Evolutionary conservation across 495 filamentous ascomycete species (phyloP).

Genomic region (Podospora pseudocomata): DNA sequence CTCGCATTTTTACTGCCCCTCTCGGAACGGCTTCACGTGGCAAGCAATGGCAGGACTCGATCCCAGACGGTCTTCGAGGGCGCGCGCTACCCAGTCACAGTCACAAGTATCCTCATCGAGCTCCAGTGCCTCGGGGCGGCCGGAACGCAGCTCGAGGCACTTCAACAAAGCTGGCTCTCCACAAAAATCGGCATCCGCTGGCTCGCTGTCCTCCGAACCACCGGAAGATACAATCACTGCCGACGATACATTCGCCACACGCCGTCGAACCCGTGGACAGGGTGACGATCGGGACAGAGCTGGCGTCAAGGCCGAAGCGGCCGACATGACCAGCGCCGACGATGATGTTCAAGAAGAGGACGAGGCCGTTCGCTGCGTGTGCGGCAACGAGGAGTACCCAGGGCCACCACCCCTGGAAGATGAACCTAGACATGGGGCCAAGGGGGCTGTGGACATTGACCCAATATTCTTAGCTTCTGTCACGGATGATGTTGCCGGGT

Average conservation of each 20-base stretch:
- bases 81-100: constrained; percentile 74
- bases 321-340: constrained; percentile 51
- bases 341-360: constrained; percentile 80
- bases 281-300: constrained; percentile 56
- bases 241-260: constrained; percentile 46
- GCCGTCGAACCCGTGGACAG: constrained; percentile 67
- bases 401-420: constrained; percentile 72
- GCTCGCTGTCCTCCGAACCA: constrained; percentile 72
- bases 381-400: constrained; percentile 90
- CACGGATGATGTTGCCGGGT: constrained; percentile 81
- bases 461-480: constrained; percentile 62
- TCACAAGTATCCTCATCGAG: constrained; percentile 78
- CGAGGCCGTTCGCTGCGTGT: constrained; percentile 91
- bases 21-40: constrained; percentile 25
- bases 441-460: constrained; percentile 49
- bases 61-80: constrained; percentile 87
- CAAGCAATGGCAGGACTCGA: constrained; percentile 55
- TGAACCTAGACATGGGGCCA: constrained; percentile 50
- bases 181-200: constrained; percentile 66
- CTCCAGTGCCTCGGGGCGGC: constrained; percentile 57
- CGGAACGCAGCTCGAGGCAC: constrained; percentile 66
- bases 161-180: constrained; percentile 71
- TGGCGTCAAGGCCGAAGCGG: constrained; percentile 45
- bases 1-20: constrained; percentile 22
- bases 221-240: constrained; percentile 67